Evolutionary conservation across 108 stramenopile species (phyloP).

Genomic region (Skeletonema marinoi): DNA sequence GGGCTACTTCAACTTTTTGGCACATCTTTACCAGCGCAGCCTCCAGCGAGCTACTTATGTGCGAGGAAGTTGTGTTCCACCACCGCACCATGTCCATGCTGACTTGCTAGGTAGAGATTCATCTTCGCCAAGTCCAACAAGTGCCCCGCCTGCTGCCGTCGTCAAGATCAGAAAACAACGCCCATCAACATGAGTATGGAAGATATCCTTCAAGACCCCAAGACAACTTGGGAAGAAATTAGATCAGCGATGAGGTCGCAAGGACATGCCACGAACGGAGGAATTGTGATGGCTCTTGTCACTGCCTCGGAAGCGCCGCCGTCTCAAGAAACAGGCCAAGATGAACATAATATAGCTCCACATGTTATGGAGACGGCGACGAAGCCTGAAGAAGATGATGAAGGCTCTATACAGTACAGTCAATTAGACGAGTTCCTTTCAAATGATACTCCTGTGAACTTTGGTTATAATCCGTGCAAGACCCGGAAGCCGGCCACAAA

Average conservation of each 20-base stretch:
- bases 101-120: too few relatives aligned
- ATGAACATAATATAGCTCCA: neutral
- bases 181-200: neutral
- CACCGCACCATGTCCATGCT: too few relatives aligned
- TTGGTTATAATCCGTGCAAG: neutral
- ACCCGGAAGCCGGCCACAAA: neutral
- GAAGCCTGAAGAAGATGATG: neutral
- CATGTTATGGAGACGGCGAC: too few relatives aligned
- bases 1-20: too few relatives aligned
- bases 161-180: too few relatives aligned
- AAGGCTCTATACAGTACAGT: neutral
- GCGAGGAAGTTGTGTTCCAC: too few relatives aligned
- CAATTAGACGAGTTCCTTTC: neutral
- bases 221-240: neutral
- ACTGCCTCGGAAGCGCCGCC: neutral
- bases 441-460: neutral
- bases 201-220: neutral
- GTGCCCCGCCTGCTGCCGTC: too few relatives aligned
- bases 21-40: too few relatives aligned
- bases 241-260: neutral
- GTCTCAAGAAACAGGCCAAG: neutral
- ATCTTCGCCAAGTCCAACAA: too few relatives aligned
- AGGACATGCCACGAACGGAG: neutral
- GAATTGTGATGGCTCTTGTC: neutral
- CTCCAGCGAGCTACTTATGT: too few relatives aligned